Evolutionary conservation across 805 yeast species (phyloP).

Genomic region (Yarrowia osloensis): DNA sequence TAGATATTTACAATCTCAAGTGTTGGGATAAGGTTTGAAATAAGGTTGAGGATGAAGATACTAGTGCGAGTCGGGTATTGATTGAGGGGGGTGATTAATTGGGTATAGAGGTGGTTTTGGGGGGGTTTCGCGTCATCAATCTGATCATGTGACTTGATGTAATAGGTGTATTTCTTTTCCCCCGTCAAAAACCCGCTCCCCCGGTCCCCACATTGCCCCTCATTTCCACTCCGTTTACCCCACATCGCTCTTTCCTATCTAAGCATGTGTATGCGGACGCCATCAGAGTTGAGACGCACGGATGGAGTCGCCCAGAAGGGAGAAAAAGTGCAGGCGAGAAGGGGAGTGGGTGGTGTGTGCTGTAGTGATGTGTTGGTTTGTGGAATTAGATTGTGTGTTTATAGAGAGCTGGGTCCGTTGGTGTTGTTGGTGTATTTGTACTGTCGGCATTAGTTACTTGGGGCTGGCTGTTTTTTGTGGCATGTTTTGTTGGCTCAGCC

Average conservation of each 20-base stretch:
- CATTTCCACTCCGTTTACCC: neutral
- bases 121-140: neutral
- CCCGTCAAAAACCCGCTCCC: neutral
- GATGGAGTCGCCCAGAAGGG: no score
- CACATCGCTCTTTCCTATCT: constrained; percentile 17
- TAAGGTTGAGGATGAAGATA: neutral
- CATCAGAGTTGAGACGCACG: no score
- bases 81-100: neutral
- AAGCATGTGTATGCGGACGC: constrained; percentile 23
- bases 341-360: no score
- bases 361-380: no score
- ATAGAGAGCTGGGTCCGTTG: no score
- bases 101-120: neutral
- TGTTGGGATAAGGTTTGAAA: neutral
- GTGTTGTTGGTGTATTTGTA: no score
- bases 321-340: no score
- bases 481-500: no score
- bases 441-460: no score
- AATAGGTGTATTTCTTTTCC: neutral
- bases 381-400: no score
- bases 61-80: neutral
- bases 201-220: neutral
- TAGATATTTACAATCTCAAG: neutral
- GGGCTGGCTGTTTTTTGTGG: no score
- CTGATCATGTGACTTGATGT: neutral